phyloP scores from a whole-genome alignment of 345 rosid genomes.

The Trapa incisa region DNA sequence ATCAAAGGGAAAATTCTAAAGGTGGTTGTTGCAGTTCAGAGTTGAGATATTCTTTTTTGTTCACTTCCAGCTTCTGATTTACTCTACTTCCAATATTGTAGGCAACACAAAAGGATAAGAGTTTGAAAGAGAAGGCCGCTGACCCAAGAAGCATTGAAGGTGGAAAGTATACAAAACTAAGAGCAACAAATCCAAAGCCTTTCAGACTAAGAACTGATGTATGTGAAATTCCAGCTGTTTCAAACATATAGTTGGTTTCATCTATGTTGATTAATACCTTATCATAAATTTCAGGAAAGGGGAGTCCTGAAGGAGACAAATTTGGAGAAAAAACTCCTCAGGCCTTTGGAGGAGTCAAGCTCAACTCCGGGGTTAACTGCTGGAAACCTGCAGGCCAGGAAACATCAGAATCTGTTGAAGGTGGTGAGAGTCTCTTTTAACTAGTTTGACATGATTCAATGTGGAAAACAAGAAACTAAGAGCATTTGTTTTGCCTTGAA shows the following conservation, averaged over 20 bases:
- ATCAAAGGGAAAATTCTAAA: slow-evolving; percentile 1
- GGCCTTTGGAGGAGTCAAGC: slow-evolving; percentile 29
- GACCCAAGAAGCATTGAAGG: slow-evolving; percentile 16
- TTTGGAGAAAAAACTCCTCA: slow-evolving; percentile 44
- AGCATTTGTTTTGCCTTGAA: not conserved
- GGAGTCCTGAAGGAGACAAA: slow-evolving; percentile 65
- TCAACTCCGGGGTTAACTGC: slow-evolving; percentile 12
- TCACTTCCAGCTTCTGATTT: slow-evolving; percentile 12
- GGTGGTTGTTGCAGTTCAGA: not conserved
- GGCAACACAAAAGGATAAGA: slow-evolving; percentile 25
- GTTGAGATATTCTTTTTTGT: not conserved
- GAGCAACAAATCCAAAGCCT: slow-evolving; percentile 86
- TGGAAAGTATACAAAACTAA: slow-evolving; percentile 49
- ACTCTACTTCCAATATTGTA: slow-evolving; percentile 16
- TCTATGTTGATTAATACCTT: slow-evolving; percentile 7
- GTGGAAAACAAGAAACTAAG: not conserved
- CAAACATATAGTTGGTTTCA: not conserved
- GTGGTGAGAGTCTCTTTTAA: slow-evolving; percentile 38
- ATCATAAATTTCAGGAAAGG: slow-evolving; percentile 42
- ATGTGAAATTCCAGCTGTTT: slow-evolving; percentile 15
- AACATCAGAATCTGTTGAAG: slow-evolving; percentile 16
- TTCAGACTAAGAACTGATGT: slow-evolving; percentile 93
- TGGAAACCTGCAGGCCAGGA: slow-evolving; percentile 13
- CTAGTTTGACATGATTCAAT: not conserved
- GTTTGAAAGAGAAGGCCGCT: slow-evolving; percentile 24